Percentiles rank a stretch among this genome's conserved stretches.
phyloP scores from a whole-genome alignment of 805 yeast species.

The Nakazawaea populi region DNA sequence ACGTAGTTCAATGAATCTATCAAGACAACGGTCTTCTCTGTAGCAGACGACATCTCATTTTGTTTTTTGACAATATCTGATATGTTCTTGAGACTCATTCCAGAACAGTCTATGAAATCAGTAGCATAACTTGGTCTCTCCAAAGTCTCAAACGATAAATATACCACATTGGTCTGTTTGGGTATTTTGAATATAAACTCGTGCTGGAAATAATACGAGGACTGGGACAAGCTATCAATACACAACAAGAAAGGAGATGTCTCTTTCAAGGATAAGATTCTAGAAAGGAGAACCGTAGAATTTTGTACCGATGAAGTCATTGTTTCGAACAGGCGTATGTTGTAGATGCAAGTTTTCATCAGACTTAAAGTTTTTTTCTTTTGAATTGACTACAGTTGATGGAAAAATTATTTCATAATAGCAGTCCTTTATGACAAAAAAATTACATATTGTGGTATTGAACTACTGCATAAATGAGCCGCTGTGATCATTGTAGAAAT shows the following conservation, averaged over 20 bases:
- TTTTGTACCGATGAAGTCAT: conserved; percentile 10
- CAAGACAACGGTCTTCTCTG: conserved; percentile 37
- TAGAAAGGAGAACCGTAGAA: conserved; percentile 50
- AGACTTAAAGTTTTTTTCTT: neutral
- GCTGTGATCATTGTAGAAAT: neutral
- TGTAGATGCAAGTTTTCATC: neutral
- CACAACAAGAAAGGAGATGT: conserved; percentile 65
- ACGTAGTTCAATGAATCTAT: conserved; percentile 69
- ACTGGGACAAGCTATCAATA: conserved; percentile 66
- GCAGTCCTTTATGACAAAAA: no score
- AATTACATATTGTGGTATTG: no score
- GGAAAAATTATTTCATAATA: no score
- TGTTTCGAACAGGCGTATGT: neutral
- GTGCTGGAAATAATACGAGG: conserved; percentile 46
- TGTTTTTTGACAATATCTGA: conserved; percentile 2
- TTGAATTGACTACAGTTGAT: no score
- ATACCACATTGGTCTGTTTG: conserved; percentile 34
- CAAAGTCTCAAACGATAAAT: conserved; percentile 64
- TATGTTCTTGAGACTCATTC: conserved; percentile 12
- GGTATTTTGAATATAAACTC: conserved; percentile 48
- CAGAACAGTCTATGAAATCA: conserved; percentile 40
- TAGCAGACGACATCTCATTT: conserved; percentile 3
- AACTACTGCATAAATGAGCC: no score
- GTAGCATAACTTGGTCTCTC: conserved; percentile 44
- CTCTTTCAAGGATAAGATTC: conserved; percentile 70